Percentiles rank a stretch among this genome's conserved stretches.
Conservation (phyloP, 768 basidiomycete genomes). For the Pulveroboletus sp. region DNA sequence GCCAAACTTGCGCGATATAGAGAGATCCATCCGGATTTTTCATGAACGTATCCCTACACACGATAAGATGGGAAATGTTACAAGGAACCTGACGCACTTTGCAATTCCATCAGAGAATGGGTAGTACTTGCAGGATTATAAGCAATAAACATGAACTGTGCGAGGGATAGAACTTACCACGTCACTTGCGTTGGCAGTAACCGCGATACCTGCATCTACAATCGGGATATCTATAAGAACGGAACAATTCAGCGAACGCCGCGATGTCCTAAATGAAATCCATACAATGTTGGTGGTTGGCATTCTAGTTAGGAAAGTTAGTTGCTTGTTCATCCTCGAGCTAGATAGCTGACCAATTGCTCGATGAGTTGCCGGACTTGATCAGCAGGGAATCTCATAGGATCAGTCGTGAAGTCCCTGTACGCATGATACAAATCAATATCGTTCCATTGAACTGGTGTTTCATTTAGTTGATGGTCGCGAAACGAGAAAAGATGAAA, state of each 20-base stretch:
- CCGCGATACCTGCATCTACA: constrained; percentile 60
- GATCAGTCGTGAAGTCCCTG: constrained; percentile 69
- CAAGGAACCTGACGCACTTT: constrained; percentile 36
- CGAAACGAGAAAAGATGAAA: constrained; percentile 15
- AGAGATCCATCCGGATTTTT: constrained; percentile 73
- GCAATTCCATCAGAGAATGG: constrained; percentile 64
- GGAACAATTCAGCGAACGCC: not conserved
- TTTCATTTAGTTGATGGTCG: not conserved
- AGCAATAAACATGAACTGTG: not conserved
- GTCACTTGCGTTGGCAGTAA: constrained; percentile 58
- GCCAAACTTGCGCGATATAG: constrained; percentile 78
- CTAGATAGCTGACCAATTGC: constrained; percentile 48
- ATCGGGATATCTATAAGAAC: constrained; percentile 62
- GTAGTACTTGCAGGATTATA: constrained; percentile 47
- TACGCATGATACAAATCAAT: constrained; percentile 70
- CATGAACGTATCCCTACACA: constrained; percentile 58
- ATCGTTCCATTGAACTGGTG: constrained; percentile 72
- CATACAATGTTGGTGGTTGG: constrained; percentile 32
- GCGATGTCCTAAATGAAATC: not conserved
- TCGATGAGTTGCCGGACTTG: constrained; percentile 53
- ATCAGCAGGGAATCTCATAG: constrained; percentile 55
- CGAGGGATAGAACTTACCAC: constrained; percentile 45
- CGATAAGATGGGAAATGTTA: not conserved
- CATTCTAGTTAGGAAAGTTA: constrained; percentile 14
- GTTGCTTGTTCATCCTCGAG: not conserved